Percentiles rank a stretch among this genome's conserved stretches.
Evolutionary conservation across 2,329 filamentous ascomycete species (phyloP).

Genomic region (Diplocarpon rosae): DNA sequence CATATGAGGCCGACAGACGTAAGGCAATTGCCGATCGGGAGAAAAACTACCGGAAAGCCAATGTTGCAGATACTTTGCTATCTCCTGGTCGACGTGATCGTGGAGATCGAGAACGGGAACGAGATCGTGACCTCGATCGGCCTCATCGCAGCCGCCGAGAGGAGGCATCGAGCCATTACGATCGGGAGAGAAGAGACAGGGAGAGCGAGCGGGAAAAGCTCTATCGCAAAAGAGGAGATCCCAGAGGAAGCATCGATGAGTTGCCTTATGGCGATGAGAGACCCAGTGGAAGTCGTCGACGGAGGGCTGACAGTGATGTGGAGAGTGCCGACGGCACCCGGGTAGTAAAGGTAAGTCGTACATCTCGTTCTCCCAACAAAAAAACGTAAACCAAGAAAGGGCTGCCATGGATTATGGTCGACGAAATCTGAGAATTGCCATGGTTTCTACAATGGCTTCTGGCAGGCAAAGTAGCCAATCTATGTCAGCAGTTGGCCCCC

Average conservation of each 20-base stretch:
- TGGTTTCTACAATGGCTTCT: background rate
- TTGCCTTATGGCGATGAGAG: constrained; percentile 79
- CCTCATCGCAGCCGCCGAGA: constrained; percentile 43
- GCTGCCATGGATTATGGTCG: background rate
- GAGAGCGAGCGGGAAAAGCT: constrained; percentile 84
- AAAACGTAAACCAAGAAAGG: background rate
- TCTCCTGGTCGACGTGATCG: constrained; percentile 28
- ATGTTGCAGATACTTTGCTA: constrained; percentile 53
- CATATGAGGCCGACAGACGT: constrained; percentile 89
- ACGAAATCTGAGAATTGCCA: background rate
- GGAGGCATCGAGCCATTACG: constrained; percentile 58
- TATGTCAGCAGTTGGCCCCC: too few species aligned
- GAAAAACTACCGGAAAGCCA: constrained; percentile 77
- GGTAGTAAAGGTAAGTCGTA: constrained; percentile 45
- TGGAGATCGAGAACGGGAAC: constrained; percentile 26
- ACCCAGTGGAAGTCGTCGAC: constrained; percentile 55
- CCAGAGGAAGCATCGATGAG: constrained; percentile 71
- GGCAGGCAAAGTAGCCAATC: too few species aligned
- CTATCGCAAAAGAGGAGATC: constrained; percentile 71
- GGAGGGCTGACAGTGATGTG: constrained; percentile 68
- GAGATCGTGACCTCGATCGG: constrained; percentile 28
- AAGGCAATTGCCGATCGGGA: constrained; percentile 91
- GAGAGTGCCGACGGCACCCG: constrained; percentile 47
- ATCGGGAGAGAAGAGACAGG: constrained; percentile 75
- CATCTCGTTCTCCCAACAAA: background rate